These are phyloP conservation scores for Trichoderma aggressivum DNA, from an alignment of 2,329 filamentous ascomycete genomes.

Conservation along the genomic window DNA sequence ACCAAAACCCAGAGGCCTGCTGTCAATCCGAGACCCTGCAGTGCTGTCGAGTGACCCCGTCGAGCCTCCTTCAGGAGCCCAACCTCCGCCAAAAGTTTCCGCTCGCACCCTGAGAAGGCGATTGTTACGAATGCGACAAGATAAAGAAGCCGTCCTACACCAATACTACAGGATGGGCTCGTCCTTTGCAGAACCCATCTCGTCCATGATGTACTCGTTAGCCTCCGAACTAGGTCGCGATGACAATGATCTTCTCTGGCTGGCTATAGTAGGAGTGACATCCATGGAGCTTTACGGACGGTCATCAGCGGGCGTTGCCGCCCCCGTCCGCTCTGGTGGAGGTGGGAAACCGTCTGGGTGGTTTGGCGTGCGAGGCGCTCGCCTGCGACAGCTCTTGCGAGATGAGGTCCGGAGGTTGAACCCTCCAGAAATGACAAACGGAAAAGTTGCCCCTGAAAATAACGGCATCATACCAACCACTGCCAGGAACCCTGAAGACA, in stretches of 20 bases:
- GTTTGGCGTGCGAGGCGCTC: conserved; percentile 77
- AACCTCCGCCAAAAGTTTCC: conserved; percentile 61
- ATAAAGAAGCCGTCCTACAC: conserved; percentile 72
- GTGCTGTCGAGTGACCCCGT: conserved; percentile 48
- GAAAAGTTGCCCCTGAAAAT: conserved; percentile 61
- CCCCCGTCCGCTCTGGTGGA: conserved; percentile 54
- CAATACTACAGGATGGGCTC: conserved; percentile 84
- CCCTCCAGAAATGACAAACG: conserved; percentile 65
- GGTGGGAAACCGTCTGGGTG: conserved; percentile 63
- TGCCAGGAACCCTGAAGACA: conserved; percentile 84
- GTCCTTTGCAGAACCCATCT: conserved; percentile 92
- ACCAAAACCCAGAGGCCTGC: conserved; percentile 57
- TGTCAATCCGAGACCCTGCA: conserved; percentile 49
- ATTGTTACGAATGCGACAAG: conserved; percentile 69
- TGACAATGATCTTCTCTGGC: conserved; percentile 94
- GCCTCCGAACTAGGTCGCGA: conserved; percentile 93
- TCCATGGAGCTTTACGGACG: conserved; percentile 89
- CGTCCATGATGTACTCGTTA: conserved; percentile 89
- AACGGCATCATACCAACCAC: conserved; percentile 86
- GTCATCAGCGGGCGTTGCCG: conserved; percentile 74
- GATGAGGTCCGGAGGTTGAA: conserved; percentile 95
- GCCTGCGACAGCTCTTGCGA: conserved; percentile 78
- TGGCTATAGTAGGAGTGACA: conserved; percentile 91
- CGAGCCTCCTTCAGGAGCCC: conserved; percentile 56
- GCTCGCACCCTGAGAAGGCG: conserved; percentile 68